Evolutionary conservation across 345 rosid genomes (phyloP).

Genomic region (Gossypium sturtianum): DNA sequence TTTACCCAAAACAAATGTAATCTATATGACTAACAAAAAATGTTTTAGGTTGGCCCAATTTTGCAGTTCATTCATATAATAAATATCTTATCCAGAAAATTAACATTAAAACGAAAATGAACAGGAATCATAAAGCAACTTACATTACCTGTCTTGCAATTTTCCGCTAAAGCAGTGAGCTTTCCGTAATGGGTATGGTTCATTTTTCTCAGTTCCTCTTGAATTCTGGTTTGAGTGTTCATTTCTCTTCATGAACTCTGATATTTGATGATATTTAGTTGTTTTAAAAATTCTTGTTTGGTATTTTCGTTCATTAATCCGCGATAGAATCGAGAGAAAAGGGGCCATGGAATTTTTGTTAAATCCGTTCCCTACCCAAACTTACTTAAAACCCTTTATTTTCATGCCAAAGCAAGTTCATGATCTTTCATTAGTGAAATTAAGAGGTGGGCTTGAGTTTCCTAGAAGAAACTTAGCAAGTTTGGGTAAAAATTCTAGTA

Average conservation of each 20-base stretch:
- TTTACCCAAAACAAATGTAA: no score
- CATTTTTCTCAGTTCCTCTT: neutral
- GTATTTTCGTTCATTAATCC: neutral
- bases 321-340: neutral
- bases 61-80: neutral
- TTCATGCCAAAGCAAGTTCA: conserved; percentile 23
- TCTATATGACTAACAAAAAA: neutral
- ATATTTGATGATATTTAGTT: neutral
- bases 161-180: neutral
- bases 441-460: conserved; percentile 25
- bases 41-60: neutral
- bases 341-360: conserved; percentile 37
- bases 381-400: conserved; percentile 27
- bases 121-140: neutral
- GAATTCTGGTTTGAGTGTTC: neutral
- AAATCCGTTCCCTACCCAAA: conserved; percentile 28
- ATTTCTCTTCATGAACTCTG: neutral
- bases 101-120: neutral
- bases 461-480: conserved; percentile 13
- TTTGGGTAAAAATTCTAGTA: conserved; percentile 18
- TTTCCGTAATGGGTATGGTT: neutral
- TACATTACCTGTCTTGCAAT: neutral
- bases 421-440: conserved; percentile 21
- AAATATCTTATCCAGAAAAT: neutral
- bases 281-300: neutral